Evolutionary conservation across 306 rosid species (phyloP), one percentile per base, ranked within the genome.

Genomic region (Bauhinia variegata): DNA sequence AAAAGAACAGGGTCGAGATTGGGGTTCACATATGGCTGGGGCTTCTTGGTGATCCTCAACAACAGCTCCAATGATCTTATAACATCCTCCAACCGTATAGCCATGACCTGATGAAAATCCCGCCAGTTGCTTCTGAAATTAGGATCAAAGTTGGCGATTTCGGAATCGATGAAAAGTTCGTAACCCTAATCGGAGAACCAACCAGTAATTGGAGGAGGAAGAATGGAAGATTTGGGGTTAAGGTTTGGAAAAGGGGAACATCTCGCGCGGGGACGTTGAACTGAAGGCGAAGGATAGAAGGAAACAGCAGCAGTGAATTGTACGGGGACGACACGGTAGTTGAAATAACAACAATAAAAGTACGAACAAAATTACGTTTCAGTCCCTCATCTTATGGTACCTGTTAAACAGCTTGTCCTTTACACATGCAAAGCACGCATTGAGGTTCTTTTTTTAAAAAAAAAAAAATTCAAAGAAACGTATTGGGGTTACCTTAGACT

Each of bases 1-100:
- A 93, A 43, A 17, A 93, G 77, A 7, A 93, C 97, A 18, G 99
- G 99, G 72, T 93, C 97, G 15, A 93, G 92, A 56, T 75, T 70
- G 5, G 96, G 87, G 79, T 93, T 92, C 11, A 84, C 76, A 62
- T 72, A 78, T 4, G 88, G 60, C 74, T 86, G 86, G 14, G 90
- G 85, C 60, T 82, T 85, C 70, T 72, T 86, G 38, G 59, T 60
- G 63, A 86, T 78, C 73, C 57, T 91, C 72, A 93, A 70, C 99
- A 91, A 90, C 18, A 86, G 75, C 75, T 92, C 96, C 55, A 92
- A n/a, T 37, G 95, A 86, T 32, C 73, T 83, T 51, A 86, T 71
- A 11, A 92, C 73, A 31, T 87, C 96, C 16, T 84, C 91, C 80
- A 89, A 46, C 50, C 86, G 75, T 67, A 84, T 43, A 60, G 97